Evolutionary conservation across 805 yeast genomes (phyloP), one percentile per base, ranked within the genome.

Genomic region (Yamadazyma olivae): DNA sequence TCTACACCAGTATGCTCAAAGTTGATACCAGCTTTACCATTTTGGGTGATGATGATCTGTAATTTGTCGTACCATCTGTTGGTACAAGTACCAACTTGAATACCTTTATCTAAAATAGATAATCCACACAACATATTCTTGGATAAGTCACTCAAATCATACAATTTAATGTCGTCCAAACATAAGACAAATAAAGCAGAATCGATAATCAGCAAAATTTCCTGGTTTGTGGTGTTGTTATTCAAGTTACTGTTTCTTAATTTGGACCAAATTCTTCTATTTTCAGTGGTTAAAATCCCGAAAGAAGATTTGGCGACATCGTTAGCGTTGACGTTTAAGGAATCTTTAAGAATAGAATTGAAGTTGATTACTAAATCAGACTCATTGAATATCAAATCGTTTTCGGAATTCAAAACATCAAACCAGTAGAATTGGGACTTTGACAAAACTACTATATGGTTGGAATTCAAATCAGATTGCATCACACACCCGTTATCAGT

Each of bases 1-100:
- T 89, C 97, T 18, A 89, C 95, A 48, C 96, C 96, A 0, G 97
- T 84, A 54, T 89, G 93, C 53, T 89, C 97, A 55, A 89, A 89
- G 58, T 90, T 89, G 46, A 89, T 81, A 19, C 97, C 97, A 2
- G 93, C 96, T 59, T 85, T 84, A 17, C 95, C 95, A 58, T 89
- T 87, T 56, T 80, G 78, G 4, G 96, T 87, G 37, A 89, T 77
- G 36, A 89, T 89, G 46, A 89, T 72, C 59, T 89, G 96, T 45
- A 89, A 63, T 61, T 89, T 89, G 61, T 89, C 97, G 56, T 88
- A 89, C 96, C 96, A 89, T 56, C 97, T 70, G 60, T 89, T 89
- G 22, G 95, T 83, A 62, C 96, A 88, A 4, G 96, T 87, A 40
- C 97, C 97, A 22, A 83, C 82, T 63, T 89, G 97, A 33, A 88